Percentiles rank a stretch among this genome's conserved stretches.
phyloP scores from a whole-genome alignment of 2,329 filamentous ascomycete genomes.

The Onygenales sp. region DNA sequence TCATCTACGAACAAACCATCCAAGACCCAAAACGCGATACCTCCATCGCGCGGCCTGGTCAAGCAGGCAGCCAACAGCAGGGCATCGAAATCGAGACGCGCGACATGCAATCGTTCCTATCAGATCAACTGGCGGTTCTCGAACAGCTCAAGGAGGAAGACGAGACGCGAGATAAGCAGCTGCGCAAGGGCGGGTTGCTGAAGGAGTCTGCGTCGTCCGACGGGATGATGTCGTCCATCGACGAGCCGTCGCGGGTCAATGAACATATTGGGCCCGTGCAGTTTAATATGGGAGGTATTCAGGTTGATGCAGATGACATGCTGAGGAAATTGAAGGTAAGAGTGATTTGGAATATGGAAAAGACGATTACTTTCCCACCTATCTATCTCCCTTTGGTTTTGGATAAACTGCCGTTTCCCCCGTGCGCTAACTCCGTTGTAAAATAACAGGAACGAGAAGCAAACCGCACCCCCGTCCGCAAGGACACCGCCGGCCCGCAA shows the following conservation, averaged over 20 bases:
- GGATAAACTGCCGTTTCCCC: background rate
- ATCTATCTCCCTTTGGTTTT: background rate
- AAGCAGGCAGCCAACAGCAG: constrained; percentile 22
- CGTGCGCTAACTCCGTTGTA: background rate
- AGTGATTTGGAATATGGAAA: no score
- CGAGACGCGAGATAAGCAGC: constrained; percentile 30
- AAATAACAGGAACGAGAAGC: constrained; percentile 34
- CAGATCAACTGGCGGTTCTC: constrained; percentile 63
- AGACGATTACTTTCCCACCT: background rate
- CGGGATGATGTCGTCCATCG: constrained; percentile 12
- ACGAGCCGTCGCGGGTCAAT: constrained; percentile 41
- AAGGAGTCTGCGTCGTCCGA: constrained; percentile 17
- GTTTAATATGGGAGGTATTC: constrained; percentile 97
- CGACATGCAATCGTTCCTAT: constrained; percentile 69
- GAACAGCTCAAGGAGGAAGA: constrained; percentile 55
- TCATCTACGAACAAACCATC: constrained; percentile 70
- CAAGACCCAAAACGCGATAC: constrained; percentile 61
- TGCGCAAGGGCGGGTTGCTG: constrained; percentile 20
- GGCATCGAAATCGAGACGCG: constrained; percentile 54
- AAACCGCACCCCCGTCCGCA: constrained; percentile 25
- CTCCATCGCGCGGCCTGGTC: constrained; percentile 44
- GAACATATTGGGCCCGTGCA: constrained; percentile 91
- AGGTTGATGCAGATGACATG: constrained; percentile 92
- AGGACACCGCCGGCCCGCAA: constrained; percentile 19
- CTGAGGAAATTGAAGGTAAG: constrained; percentile 72